phyloP scores from a whole-genome alignment of 2,329 filamentous ascomycete genomes.

The Trichoderma breve region DNA sequence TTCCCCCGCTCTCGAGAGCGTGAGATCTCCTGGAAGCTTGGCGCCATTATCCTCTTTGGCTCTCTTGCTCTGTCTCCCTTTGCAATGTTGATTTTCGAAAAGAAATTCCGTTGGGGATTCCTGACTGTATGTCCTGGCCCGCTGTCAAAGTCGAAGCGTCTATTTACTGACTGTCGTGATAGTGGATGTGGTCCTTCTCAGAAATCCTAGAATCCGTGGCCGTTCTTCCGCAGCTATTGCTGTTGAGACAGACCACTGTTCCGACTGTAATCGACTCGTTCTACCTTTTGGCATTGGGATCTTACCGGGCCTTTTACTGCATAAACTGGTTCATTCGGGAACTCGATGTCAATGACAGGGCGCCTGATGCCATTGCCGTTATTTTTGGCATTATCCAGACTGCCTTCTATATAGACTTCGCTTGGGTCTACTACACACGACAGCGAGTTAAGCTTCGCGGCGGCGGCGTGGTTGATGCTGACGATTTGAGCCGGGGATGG shows the following conservation, averaged over 20 bases:
- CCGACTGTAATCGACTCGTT: constrained; percentile 97
- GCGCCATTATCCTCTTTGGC: constrained; percentile 64
- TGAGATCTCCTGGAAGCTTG: constrained; percentile 92
- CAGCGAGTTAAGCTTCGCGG: constrained; percentile 89
- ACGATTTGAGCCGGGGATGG: constrained; percentile 84
- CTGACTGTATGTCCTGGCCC: constrained; percentile 40
- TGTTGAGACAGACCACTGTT: constrained; percentile 90
- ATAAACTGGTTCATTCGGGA: constrained; percentile 82
- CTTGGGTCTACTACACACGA: constrained; percentile 92
- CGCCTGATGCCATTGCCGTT: constrained; percentile 70
- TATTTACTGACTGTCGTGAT: constrained; percentile 12
- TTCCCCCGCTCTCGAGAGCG: constrained; percentile 85
- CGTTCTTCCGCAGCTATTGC: constrained; percentile 84
- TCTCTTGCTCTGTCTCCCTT: constrained; percentile 69
- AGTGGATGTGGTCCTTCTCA: constrained; percentile 86
- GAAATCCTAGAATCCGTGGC: constrained; percentile 89
- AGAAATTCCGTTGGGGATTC: constrained; percentile 43
- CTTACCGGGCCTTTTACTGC: constrained; percentile 85
- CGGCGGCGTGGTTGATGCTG: constrained; percentile 84
- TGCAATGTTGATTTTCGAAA: constrained; percentile 65
- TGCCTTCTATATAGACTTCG: constrained; percentile 86
- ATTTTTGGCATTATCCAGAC: constrained; percentile 90
- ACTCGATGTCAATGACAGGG: constrained; percentile 55
- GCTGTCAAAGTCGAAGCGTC: constrained; percentile 24
- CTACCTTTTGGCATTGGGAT: constrained; percentile 83